Evolutionary conservation across 805 yeast genomes (phyloP), one percentile per base, ranked within the genome.

Genomic region (Isabelozyma heimii): DNA sequence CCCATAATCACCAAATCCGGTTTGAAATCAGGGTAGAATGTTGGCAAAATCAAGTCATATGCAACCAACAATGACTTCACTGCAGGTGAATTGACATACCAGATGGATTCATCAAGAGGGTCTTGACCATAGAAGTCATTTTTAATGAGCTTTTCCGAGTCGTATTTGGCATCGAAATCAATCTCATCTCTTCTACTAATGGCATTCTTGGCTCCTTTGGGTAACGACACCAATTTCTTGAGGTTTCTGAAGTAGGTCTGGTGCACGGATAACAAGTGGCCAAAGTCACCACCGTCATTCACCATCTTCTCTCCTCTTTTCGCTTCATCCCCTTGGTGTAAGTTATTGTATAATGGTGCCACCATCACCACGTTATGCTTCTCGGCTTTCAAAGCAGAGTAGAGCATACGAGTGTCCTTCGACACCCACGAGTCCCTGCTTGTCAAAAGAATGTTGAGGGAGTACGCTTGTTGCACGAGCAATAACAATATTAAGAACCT

Each of bases 351-450:
- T 38, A 67, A 60, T 0, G 74, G 69, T 6, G 65, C 75, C 28
- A 69, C 61, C 37, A 67, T 56, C 14, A 57, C 50, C 30, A 70
- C 75, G 4, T 55, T 57, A 48, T 71, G 76, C 40, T 65, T 64
- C 10, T 57, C 59, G 2, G 59, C 63, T 43, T 57, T 53, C 38
- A 72, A 56, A 15, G 62, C 60, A 14, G 62, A 52, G 48, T 67
- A 61, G 35, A 71, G 51, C 33, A 52, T 55, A 12, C 75, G 54
- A 14, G 61, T 52, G 51, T 70, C 68, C 46, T 65, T 70, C 13
- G 69, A 58, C 9, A 67, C 75, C 76, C 76, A 71, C 5, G 68
- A 61, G 50, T 70, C 75, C 3, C 70, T 59, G 26, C 68, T 54
- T 5, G 73, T 53, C 24, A 71, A 38, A 16, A 70, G 48, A 17